Base-by-base conservation (phyloP, 805 yeast species). In the Yarrowia bubula region DNA sequence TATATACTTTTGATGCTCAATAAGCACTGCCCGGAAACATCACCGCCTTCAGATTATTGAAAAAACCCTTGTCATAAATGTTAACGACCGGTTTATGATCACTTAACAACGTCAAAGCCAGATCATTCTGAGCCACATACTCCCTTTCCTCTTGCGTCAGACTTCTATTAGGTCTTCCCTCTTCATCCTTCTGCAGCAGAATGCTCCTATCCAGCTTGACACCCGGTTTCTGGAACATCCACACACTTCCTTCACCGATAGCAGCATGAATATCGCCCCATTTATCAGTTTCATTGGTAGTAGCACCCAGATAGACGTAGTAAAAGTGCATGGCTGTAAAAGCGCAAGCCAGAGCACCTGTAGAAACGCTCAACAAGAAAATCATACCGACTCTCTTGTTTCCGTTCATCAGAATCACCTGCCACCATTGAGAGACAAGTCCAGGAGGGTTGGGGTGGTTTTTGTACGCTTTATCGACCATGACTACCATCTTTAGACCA, bases 271-370 rank as follows among this genome's bases (percentile, higher is more conserved):
- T 79, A 3, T 80, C 84, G 17, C 77, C 82, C 96, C 96, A 89
- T 71, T 89, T 89, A 60, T 79, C 84, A 15, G 83, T 76, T 74
- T 89, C 96, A 70, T 87, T 88, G 4, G 92, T 87, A 11, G 95
- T 88, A 73, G 86, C 86, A 0, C 96, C 96, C 46, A 82, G 78
- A 68, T 79, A 81, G 1, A 88, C 76, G 68, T 83, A 79, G 37
- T 79, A 71, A 31, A 84, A 43, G 68, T 86, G 89, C 66, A 79
- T 73, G 32, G 69, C 71, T 1, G 78, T 65, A 68, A 85, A 84
- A 57, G 81, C 78, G 11, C 74, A 67, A 28, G 81, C 76, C n/a
- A 85, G 74, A 0, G 81, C 66, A 2, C 79, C 74, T 65, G 85
- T 79, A 14, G 79, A 64, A 1, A 75, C 72, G n/a, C 84, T 77